Evolutionary conservation across 2,329 filamentous ascomycete genomes (phyloP).

Genomic region (Colletotrichum sublineola): DNA sequence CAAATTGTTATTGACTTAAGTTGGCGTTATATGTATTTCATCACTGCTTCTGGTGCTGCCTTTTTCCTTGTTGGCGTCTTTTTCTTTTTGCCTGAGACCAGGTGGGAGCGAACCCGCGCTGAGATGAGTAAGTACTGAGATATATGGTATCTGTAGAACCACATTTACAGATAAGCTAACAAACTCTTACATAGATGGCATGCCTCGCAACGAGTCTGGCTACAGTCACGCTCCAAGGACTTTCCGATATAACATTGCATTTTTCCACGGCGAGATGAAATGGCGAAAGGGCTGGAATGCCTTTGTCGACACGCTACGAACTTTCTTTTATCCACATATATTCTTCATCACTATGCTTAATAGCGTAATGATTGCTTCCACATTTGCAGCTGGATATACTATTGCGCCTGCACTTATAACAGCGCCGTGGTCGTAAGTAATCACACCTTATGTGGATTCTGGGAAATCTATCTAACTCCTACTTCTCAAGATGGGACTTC

Average conservation of each 20-base stretch:
- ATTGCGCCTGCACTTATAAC: conserved; percentile 31
- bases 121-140: conserved; percentile 45
- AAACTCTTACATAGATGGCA: conserved; percentile 34
- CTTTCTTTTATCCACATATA: conserved; percentile 51
- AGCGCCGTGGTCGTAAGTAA: conserved; percentile 32
- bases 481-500: conserved; percentile 46
- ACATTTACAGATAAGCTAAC: background rate
- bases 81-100: conserved; percentile 52
- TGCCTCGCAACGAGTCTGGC: conserved; percentile 38
- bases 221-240: conserved; percentile 44
- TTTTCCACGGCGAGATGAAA: conserved; percentile 49
- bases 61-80: conserved; percentile 49
- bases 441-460: fast-evolving
- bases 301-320: conserved; percentile 49
- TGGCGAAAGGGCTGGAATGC: conserved; percentile 45
- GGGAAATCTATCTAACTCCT: background rate
- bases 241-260: conserved; percentile 48
- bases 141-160: background rate
- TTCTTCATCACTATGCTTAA: conserved; percentile 51
- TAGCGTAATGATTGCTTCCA: conserved; percentile 49
- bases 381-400: conserved; percentile 47
- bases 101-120: conserved; percentile 48
- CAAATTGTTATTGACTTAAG: conserved; percentile 48
- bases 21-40: conserved; percentile 54
- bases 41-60: conserved; percentile 48